These are phyloP conservation scores for Paecilomyces dactylethromorphus DNA, from an alignment of 2,329 filamentous ascomycete species.

Conservation along the genomic window DNA sequence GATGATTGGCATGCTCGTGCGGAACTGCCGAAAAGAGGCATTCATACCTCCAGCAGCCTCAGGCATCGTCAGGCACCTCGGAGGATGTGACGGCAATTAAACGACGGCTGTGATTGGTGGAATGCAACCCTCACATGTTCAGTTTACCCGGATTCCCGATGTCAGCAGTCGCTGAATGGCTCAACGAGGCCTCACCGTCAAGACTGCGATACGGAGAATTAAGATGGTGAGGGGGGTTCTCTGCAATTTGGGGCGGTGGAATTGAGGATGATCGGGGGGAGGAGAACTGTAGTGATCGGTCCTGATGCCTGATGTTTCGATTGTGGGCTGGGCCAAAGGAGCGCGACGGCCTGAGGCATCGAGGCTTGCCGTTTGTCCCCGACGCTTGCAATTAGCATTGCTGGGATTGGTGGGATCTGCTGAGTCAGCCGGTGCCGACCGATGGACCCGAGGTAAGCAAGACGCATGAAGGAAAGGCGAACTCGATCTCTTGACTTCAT, in stretches of 20 bases:
- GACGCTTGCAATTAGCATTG: constrained; percentile 30
- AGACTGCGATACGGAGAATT: not conserved
- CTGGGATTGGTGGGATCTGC: constrained; percentile 21
- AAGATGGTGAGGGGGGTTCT: too few relatives aligned
- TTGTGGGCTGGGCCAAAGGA: not conserved
- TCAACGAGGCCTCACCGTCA: not conserved
- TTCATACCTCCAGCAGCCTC: not conserved
- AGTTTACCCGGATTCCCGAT: not conserved
- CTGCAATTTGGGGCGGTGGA: too few relatives aligned
- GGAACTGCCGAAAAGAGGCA: not conserved
- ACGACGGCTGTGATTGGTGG: not conserved
- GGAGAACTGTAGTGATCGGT: too few relatives aligned
- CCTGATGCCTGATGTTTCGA: too few relatives aligned
- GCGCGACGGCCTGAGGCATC: not conserved
- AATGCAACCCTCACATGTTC: not conserved
- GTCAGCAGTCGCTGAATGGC: not conserved
- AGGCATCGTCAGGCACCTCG: not conserved
- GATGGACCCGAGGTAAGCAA: constrained; percentile 30
- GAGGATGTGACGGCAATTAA: not conserved
- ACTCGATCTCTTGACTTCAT: constrained; percentile 13
- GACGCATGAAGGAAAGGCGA: constrained; percentile 12
- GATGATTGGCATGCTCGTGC: not conserved
- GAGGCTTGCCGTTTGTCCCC: constrained; percentile 27
- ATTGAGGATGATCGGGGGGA: too few relatives aligned
- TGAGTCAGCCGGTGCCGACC: constrained; percentile 27